A percentile compares a stretch with the other conserved stretches of the same genome.
These are phyloP conservation scores for Quercus engelmannii DNA, from an alignment of 306 rosid genomes.

Conservation along the genomic window DNA sequence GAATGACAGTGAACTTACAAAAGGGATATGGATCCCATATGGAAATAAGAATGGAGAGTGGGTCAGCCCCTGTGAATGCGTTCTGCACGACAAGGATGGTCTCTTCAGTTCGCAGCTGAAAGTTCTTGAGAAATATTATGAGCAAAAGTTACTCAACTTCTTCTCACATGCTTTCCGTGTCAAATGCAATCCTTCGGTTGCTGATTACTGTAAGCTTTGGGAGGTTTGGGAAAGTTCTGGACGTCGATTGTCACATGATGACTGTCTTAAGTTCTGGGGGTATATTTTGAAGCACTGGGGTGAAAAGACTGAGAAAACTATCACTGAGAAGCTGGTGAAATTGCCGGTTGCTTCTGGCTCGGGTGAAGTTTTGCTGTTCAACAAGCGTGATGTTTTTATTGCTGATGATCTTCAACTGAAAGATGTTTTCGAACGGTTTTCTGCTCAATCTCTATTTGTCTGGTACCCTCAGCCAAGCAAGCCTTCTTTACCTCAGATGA, in stretches of 20 bases:
- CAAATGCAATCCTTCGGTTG: slow-evolving; percentile 35
- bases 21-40: slow-evolving; percentile 52
- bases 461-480: slow-evolving; percentile 59
- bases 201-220: slow-evolving; percentile 62
- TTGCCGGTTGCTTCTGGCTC: slow-evolving; percentile 43
- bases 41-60: slow-evolving; percentile 35
- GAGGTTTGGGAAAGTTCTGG: slow-evolving; percentile 55
- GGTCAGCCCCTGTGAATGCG: slow-evolving; percentile 47
- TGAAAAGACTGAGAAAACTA: slow-evolving; percentile 19
- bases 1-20: slow-evolving; percentile 31
- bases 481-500: slow-evolving; percentile 28
- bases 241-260: slow-evolving; percentile 27
- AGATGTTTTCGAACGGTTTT: slow-evolving; percentile 42
- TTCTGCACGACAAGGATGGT: slow-evolving; percentile 44
- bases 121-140: slow-evolving; percentile 40
- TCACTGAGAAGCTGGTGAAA: slow-evolving; percentile 39
- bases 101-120: slow-evolving; percentile 49
- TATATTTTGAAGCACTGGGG: slow-evolving; percentile 38
- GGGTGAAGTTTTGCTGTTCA: slow-evolving; percentile 29
- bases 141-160: slow-evolving; percentile 31
- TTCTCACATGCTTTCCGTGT: slow-evolving; percentile 42
- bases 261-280: slow-evolving; percentile 65
- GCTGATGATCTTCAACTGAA: slow-evolving; percentile 65
- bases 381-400: slow-evolving; percentile 50
- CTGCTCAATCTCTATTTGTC: slow-evolving; percentile 45